Percentiles rank a stretch among this genome's conserved stretches.
These are phyloP conservation scores for Gossypium stocksii DNA, from an alignment of 345 rosid genomes.

Conservation along the genomic window DNA sequence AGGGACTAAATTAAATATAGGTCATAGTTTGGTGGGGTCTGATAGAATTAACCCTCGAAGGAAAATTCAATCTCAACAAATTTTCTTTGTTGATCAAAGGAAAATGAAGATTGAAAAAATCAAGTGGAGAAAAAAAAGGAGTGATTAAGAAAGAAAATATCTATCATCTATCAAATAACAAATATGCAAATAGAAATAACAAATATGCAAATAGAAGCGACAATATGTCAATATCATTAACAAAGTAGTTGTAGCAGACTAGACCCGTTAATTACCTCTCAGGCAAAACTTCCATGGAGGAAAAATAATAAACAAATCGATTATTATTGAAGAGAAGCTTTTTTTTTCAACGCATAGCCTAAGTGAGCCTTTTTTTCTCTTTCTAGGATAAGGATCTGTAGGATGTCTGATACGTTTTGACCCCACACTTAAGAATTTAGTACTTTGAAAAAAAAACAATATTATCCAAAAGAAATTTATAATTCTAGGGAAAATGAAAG, in stretches of 20 bases:
- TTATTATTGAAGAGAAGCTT: background rate
- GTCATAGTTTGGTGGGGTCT: too few species aligned
- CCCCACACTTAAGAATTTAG: conserved; percentile 20
- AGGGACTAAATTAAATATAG: too few species aligned
- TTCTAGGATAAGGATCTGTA: conserved; percentile 39
- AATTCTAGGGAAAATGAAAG: background rate
- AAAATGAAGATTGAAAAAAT: background rate
- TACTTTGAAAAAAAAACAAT: background rate
- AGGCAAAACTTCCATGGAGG: background rate
- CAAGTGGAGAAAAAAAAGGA: background rate
- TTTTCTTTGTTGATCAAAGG: background rate
- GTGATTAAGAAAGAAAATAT: background rate
- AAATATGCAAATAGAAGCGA: background rate
- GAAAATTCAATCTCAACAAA: background rate
- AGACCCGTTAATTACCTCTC: background rate
- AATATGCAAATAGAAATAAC: background rate
- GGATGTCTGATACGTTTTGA: conserved; percentile 15
- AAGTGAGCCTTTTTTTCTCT: conserved; percentile 13
- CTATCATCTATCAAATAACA: background rate
- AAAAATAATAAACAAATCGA: background rate
- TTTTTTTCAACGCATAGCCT: conserved; percentile 22
- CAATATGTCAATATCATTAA: background rate
- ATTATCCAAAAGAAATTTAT: background rate
- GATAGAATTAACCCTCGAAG: too few species aligned
- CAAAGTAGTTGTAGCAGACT: background rate